Conservation (phyloP, 192 early-diverging fungal genomes). For the Geranomyces variabilis region DNA sequence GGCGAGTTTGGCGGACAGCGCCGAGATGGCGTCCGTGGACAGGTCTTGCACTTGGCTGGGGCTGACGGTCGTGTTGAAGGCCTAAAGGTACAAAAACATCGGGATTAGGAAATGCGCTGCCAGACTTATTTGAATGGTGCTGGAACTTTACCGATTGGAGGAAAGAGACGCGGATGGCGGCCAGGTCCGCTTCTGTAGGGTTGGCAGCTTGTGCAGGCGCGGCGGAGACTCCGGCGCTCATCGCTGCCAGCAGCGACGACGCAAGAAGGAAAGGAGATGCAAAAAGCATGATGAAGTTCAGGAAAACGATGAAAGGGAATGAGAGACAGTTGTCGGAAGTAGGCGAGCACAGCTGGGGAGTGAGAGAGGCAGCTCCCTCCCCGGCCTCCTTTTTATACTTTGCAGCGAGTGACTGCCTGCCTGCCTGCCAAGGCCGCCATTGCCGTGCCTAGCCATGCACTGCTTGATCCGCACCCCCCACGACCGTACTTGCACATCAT, state of each 20-base stretch:
- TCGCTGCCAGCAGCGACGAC: slow-evolving; percentile 6
- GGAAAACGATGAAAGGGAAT: no score
- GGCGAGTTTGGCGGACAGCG: neutral
- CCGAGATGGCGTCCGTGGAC: neutral
- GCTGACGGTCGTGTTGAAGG: neutral
- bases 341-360: no score
- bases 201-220: neutral
- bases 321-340: no score
- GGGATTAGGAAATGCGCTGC: no score
- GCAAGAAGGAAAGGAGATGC: neutral
- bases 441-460: no score
- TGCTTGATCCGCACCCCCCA: no score
- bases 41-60: neutral
- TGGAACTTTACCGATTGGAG: neutral
- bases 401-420: no score
- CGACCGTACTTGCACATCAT: no score
- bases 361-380: no score
- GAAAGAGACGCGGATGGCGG: neutral
- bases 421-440: no score
- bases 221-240: neutral
- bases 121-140: neutral
- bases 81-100: neutral
- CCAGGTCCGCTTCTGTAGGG: neutral
- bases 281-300: neutral
- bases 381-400: no score